A percentile compares a stretch with the other conserved stretches of the same genome.
Evolutionary conservation across 2,329 filamentous ascomycete genomes (phyloP).

Genomic region (Coleophoma cylindrospora): DNA sequence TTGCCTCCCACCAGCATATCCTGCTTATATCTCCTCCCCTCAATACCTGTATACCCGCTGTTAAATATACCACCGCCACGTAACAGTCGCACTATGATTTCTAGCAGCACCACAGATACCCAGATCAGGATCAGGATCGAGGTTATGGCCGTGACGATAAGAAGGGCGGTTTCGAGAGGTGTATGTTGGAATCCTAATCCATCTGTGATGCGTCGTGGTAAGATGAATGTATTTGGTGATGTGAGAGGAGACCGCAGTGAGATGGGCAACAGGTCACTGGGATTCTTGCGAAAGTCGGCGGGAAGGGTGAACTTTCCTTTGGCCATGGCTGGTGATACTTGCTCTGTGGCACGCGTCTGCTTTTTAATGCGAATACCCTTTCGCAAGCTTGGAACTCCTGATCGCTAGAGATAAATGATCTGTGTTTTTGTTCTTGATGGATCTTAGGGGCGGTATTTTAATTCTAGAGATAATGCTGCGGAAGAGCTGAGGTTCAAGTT

Average conservation of each 20-base stretch:
- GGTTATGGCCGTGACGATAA: conserved; percentile 3
- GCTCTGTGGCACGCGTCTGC: no score
- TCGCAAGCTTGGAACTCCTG: no score
- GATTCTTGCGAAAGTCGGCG: no score
- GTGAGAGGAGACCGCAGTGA: background rate
- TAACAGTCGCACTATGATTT: no score
- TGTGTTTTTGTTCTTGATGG: no score
- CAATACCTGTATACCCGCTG: background rate
- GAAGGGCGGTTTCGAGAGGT: conserved; percentile 8
- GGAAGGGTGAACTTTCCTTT: background rate
- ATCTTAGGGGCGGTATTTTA: no score
- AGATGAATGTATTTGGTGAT: background rate
- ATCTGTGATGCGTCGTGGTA: background rate
- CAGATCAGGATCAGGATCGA: conserved; percentile 8
- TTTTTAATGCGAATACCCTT: no score
- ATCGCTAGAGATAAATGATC: no score
- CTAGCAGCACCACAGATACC: background rate
- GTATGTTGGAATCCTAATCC: conserved; percentile 1
- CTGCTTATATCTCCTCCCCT: background rate
- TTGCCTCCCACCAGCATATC: background rate
- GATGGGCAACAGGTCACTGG: background rate
- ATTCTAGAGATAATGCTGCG: no score
- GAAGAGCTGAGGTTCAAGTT: no score
- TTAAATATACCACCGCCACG: background rate
- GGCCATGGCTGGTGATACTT: no score